Conservation (phyloP, 202 grass and related monocot genomes). For the Elaeis oleifera region DNA sequence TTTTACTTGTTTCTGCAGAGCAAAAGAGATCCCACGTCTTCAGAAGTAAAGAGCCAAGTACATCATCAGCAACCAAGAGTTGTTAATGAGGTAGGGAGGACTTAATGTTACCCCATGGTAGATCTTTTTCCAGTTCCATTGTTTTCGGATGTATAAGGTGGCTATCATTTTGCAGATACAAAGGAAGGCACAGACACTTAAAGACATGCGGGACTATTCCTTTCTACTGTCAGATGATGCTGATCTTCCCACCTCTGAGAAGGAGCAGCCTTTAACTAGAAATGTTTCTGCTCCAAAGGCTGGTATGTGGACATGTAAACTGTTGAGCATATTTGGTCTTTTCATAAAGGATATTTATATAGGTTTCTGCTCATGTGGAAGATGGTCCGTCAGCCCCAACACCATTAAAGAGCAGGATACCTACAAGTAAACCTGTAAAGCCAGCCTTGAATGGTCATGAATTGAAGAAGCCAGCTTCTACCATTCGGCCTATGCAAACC, state of each 20-base stretch:
- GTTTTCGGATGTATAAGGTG: too few relatives aligned
- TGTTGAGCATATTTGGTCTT: background rate
- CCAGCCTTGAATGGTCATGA: slow-evolving; percentile 31
- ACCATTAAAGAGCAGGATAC: slow-evolving; percentile 35
- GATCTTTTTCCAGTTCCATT: background rate
- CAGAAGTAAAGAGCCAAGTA: slow-evolving; percentile 40
- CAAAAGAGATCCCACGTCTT: slow-evolving; percentile 48
- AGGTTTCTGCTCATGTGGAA: slow-evolving; percentile 21
- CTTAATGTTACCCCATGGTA: slow-evolving; percentile 4
- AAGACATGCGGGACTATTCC: slow-evolving; percentile 90
- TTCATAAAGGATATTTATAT: slow-evolving; percentile 23
- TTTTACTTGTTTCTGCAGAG: slow-evolving; percentile 30
- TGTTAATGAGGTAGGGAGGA: slow-evolving; percentile 63
- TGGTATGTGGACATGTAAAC: slow-evolving; percentile 22
- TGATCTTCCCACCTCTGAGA: slow-evolving; percentile 41
- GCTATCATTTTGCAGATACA: slow-evolving; percentile 39
- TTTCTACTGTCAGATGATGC: slow-evolving; percentile 91
- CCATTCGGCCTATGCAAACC: slow-evolving; percentile 27
- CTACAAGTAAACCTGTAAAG: slow-evolving; percentile 24
- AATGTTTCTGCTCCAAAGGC: slow-evolving; percentile 27
- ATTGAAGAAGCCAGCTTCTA: slow-evolving; percentile 33
- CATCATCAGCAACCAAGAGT: slow-evolving; percentile 50
- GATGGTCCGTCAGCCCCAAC: slow-evolving; percentile 24
- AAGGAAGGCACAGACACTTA: slow-evolving; percentile 76
- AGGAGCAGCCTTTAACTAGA: slow-evolving; percentile 33